A percentile compares a stretch with the other conserved stretches of the same genome.
Conservation (phyloP, 2,329 filamentous ascomycete species). For the Fusarium sp. region DNA sequence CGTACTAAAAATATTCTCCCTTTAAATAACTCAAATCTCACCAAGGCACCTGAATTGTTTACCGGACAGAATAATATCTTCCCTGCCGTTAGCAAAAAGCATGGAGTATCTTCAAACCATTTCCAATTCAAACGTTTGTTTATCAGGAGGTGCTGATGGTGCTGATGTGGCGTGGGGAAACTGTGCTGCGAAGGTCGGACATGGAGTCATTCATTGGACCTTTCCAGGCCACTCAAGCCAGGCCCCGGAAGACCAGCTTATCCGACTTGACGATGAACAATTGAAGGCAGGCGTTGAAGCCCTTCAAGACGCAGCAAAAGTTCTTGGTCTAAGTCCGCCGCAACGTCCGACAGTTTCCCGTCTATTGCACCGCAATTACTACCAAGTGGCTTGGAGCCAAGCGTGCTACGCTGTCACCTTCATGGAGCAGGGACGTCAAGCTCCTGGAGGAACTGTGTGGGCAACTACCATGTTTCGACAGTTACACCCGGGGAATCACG, state of each 20-base stretch:
- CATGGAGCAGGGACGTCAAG: not conserved
- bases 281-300: not conserved
- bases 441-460: slow-evolving; percentile 4
- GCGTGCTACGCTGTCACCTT: slow-evolving; percentile 7
- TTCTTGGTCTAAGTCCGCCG: not conserved
- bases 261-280: slow-evolving; percentile 4
- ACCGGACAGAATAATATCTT: too few relatives aligned
- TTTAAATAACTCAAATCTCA: too few relatives aligned
- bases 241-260: not conserved
- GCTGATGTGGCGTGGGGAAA: slow-evolving; percentile 10
- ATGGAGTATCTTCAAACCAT: slow-evolving; percentile 1
- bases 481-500: not conserved
- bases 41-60: too few relatives aligned
- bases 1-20: too few relatives aligned
- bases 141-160: slow-evolving; percentile 10
- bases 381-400: slow-evolving; percentile 1
- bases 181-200: not conserved
- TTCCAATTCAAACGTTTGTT: not conserved
- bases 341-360: not conserved
- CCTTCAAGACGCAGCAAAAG: not conserved
- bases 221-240: slow-evolving; percentile 1
- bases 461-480: slow-evolving; percentile 10
- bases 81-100: too few relatives aligned
- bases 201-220: slow-evolving; percentile 12
- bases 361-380: slow-evolving; percentile 5